Evolutionary conservation across 2,329 filamentous ascomycete genomes (phyloP).

Genomic region (Aspergillus hiratsukae): DNA sequence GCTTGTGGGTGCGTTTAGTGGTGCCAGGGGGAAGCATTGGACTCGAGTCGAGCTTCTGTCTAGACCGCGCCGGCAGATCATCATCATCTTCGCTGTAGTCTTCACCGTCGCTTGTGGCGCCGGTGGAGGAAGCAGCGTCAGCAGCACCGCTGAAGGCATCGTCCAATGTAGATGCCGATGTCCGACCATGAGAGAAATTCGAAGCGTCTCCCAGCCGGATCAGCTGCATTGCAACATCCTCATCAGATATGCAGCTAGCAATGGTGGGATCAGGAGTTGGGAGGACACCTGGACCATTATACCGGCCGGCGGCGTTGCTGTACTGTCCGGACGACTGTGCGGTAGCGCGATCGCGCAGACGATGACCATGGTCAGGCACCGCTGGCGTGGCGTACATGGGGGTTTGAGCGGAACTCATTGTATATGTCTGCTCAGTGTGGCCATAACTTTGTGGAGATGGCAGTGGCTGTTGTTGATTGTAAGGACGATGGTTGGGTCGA

Average conservation of each 20-base stretch:
- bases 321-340: constrained; percentile 45
- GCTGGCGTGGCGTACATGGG: constrained; percentile 59
- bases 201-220: constrained; percentile 94
- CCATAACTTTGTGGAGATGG: constrained; percentile 80
- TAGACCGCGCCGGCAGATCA: constrained; percentile 44
- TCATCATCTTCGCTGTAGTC: constrained; percentile 59
- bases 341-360: constrained; percentile 60
- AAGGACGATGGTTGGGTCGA: constrained; percentile 71
- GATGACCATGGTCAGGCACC: constrained; percentile 54
- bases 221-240: constrained; percentile 94
- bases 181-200: constrained; percentile 87
- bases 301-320: constrained; percentile 36
- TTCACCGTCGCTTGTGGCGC: constrained; percentile 75
- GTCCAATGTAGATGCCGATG: constrained; percentile 87
- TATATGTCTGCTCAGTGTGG: constrained; percentile 44
- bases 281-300: constrained; percentile 57
- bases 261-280: constrained; percentile 97
- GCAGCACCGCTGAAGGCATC: constrained; percentile 89
- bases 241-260: constrained; percentile 93
- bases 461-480: constrained; percentile 69
- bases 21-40: constrained; percentile 42
- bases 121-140: constrained; percentile 77
- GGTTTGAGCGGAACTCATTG: constrained; percentile 26
- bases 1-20: constrained; percentile 45
- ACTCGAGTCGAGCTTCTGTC: constrained; percentile 41